These are phyloP conservation scores for Passiflora organensis DNA, from an alignment of 345 rosid species.

Conservation along the genomic window DNA sequence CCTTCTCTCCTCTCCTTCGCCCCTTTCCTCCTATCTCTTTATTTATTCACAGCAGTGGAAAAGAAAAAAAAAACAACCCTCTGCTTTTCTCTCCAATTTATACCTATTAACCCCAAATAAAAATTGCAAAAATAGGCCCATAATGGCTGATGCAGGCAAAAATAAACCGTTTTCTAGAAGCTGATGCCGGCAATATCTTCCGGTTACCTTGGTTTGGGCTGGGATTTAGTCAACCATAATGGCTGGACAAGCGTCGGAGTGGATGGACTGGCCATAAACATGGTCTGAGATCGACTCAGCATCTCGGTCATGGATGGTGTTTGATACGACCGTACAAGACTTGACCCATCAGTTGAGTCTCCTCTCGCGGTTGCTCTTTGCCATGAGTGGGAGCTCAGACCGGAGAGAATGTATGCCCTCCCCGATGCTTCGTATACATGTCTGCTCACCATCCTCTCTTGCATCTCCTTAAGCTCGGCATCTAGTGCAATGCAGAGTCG, in stretches of 20 bases:
- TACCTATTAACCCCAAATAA: slow-evolving; percentile 22
- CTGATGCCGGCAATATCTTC: slow-evolving; percentile 2
- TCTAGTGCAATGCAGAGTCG: slow-evolving; percentile 73
- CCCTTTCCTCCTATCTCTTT: slow-evolving; percentile 24
- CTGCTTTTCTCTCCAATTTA: slow-evolving; percentile 17
- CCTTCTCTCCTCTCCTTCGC: slow-evolving; percentile 13
- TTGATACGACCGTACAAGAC: slow-evolving; percentile 73
- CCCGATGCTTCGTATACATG: slow-evolving; percentile 91
- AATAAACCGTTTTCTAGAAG: slow-evolving; percentile 1
- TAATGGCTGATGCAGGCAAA: slow-evolving; percentile 19
- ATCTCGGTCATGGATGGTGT: slow-evolving; percentile 94
- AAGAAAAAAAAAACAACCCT: slow-evolving; percentile 9
- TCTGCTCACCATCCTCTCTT: slow-evolving; percentile 90
- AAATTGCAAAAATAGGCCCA: slow-evolving; percentile 13
- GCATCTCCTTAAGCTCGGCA: slow-evolving; percentile 93
- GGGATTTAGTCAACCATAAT: slow-evolving; percentile 47
- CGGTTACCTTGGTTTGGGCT: slow-evolving; percentile 70
- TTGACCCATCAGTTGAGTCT: slow-evolving; percentile 79
- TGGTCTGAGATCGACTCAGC: slow-evolving; percentile 78
- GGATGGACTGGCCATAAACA: slow-evolving; percentile 44
- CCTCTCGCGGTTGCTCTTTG: slow-evolving; percentile 98
- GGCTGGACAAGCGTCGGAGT: slow-evolving; percentile 68
- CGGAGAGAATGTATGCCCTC: slow-evolving; percentile 91
- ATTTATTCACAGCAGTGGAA: slow-evolving; percentile 47
- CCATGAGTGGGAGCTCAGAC: slow-evolving; percentile 98